These are phyloP conservation scores for Eragrostis tef DNA, from an alignment of 202 grass and related monocot species.

Conservation along the genomic window DNA sequence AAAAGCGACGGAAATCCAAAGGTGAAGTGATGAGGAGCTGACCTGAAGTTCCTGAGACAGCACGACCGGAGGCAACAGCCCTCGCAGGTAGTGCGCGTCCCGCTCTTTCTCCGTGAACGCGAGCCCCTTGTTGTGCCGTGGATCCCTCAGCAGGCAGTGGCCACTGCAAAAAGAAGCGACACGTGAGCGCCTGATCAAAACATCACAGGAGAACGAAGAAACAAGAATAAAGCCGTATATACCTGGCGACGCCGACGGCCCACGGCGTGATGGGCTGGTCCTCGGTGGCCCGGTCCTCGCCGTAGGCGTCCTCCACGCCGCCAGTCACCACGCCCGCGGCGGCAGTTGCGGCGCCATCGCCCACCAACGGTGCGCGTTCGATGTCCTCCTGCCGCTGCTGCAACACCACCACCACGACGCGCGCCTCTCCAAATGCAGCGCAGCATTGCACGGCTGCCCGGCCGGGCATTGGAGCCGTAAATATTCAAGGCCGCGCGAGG, in stretches of 20 bases:
- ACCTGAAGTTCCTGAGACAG: slow-evolving; percentile 80
- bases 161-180: slow-evolving; percentile 48
- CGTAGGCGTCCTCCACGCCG: slow-evolving; percentile 68
- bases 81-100: slow-evolving; percentile 86
- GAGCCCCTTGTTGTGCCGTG: slow-evolving; percentile 88
- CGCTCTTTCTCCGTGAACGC: slow-evolving; percentile 93
- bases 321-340: slow-evolving; percentile 49
- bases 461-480: slow-evolving; percentile 8
- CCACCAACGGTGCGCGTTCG: too few relatives aligned
- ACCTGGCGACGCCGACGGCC: slow-evolving; percentile 78
- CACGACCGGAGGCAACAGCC: slow-evolving; percentile 70
- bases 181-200: not conserved
- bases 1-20: not conserved
- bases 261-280: slow-evolving; percentile 84
- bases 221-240: not conserved
- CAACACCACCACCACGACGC: not conserved
- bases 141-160: slow-evolving; percentile 78
- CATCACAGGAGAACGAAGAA: too few relatives aligned
- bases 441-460: not conserved
- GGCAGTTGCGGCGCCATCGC: not conserved
- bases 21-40: not conserved
- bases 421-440: slow-evolving; percentile 32
- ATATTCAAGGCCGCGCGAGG: slow-evolving; percentile 25
- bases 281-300: slow-evolving; percentile 46
- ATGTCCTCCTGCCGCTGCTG: not conserved